phyloP scores from a whole-genome alignment of 1,284 basidiomycete genomes.

The Cutaneotrichosporon sp. region DNA sequence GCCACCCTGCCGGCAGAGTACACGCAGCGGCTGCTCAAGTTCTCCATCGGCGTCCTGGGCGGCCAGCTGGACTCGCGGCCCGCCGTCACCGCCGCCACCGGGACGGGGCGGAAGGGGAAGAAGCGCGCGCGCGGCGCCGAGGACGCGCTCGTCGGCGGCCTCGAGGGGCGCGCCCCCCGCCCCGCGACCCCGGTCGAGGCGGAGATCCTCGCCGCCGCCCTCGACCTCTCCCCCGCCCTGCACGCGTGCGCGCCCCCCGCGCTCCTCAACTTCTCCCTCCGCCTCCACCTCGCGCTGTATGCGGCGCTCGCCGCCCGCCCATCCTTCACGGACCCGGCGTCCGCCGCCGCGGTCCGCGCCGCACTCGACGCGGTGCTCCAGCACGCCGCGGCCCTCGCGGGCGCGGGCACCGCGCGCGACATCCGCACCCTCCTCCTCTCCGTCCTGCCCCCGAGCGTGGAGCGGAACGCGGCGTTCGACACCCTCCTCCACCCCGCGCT shows the following conservation, averaged over 20 bases:
- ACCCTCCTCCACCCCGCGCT: constrained; percentile 41
- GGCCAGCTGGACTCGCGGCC: constrained; percentile 31
- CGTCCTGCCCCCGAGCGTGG: constrained; percentile 9
- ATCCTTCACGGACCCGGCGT: constrained; percentile 4
- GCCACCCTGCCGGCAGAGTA: constrained; percentile 40
- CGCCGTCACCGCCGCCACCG: background rate
- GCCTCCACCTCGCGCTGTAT: constrained; percentile 55
- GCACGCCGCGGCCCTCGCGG: constrained; percentile 15
- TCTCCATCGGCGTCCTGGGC: constrained; percentile 37
- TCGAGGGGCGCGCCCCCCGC: constrained; percentile 57
- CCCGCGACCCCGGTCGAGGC: constrained; percentile 61
- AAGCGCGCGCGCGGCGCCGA: constrained; percentile 74
- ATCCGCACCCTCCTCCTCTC: constrained; percentile 19
- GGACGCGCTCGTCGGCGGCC: constrained; percentile 69
- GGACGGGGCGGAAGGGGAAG: constrained; percentile 60
- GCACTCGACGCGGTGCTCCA: constrained; percentile 19
- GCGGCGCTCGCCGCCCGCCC: constrained; percentile 29
- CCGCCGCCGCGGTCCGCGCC: background rate
- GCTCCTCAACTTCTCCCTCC: constrained; percentile 57
- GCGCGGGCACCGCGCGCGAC: constrained; percentile 21
- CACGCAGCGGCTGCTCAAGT: constrained; percentile 41
- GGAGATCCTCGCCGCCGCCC: constrained; percentile 60
- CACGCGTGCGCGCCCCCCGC: constrained; percentile 70
- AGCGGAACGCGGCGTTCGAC: constrained; percentile 13
- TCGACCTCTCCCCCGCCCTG: constrained; percentile 51